These are phyloP conservation scores for Syzygium aqueum DNA, from an alignment of 345 rosid species.

Conservation along the genomic window DNA sequence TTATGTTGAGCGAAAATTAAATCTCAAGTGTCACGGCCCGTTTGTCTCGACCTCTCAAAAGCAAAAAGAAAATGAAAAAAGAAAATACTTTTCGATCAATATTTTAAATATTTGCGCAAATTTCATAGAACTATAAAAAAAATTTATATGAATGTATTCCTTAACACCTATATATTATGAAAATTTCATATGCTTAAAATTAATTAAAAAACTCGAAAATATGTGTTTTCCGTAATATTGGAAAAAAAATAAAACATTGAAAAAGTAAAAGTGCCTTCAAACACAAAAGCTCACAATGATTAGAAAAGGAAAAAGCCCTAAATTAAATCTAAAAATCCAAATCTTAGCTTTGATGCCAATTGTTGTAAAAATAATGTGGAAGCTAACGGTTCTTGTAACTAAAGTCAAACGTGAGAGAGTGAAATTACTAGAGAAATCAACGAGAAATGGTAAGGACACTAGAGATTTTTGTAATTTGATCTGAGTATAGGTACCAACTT, in stretches of 20 bases:
- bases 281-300: background rate
- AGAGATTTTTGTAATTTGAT: background rate
- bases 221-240: too few relatives aligned
- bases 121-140: background rate
- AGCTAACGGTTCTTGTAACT: background rate
- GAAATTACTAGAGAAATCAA: background rate
- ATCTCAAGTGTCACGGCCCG: background rate
- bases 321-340: background rate
- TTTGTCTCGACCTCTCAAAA: background rate
- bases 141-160: background rate
- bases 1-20: background rate
- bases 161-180: background rate
- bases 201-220: too few relatives aligned
- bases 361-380: background rate
- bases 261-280: too few relatives aligned
- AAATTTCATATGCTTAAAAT: too few relatives aligned
- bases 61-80: background rate
- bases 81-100: background rate
- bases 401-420: background rate
- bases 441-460: background rate
- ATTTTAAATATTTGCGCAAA: background rate
- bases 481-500: background rate
- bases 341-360: background rate
- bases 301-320: background rate
- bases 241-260: too few relatives aligned